Conservation (phyloP, 176 grass and related monocot genomes). For the Dactylis glomerata region DNA sequence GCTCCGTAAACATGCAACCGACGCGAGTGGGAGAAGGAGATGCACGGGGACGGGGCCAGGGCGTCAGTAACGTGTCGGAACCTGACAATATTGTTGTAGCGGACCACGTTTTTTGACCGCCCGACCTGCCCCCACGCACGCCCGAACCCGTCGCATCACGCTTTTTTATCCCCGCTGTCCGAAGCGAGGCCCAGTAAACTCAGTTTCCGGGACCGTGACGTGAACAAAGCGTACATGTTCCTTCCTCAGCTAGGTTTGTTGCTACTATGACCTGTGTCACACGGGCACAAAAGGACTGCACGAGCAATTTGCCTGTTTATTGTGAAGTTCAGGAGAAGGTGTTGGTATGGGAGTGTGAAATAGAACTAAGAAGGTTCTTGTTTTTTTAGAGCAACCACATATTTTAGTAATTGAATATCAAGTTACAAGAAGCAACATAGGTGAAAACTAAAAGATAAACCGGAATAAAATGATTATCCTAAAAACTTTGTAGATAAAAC, state of each 20-base stretch:
- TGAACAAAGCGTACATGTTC: neutral
- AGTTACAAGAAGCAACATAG: no score
- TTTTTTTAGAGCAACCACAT: no score
- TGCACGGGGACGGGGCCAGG: neutral
- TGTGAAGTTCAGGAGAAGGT: no score
- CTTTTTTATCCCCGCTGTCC: neutral
- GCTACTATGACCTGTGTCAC: no score
- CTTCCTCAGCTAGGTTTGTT: neutral
- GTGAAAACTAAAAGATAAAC: no score
- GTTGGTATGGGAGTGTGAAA: no score
- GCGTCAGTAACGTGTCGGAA: conserved; percentile 5
- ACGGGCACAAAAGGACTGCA: no score
- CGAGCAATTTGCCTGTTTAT: no score
- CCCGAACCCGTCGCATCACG: neutral
- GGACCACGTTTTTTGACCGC: conserved; percentile 17
- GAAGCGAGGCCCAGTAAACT: neutral
- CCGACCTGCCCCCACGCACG: neutral
- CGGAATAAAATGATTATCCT: no score
- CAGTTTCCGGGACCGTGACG: neutral
- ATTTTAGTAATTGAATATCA: no score
- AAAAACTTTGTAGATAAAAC: no score
- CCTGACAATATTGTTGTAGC: neutral
- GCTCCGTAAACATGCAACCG: neutral
- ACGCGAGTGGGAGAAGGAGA: neutral
- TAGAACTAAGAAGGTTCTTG: no score